Conservation (phyloP, 352 stramenopile species). For the Pythium folliculosum region DNA sequence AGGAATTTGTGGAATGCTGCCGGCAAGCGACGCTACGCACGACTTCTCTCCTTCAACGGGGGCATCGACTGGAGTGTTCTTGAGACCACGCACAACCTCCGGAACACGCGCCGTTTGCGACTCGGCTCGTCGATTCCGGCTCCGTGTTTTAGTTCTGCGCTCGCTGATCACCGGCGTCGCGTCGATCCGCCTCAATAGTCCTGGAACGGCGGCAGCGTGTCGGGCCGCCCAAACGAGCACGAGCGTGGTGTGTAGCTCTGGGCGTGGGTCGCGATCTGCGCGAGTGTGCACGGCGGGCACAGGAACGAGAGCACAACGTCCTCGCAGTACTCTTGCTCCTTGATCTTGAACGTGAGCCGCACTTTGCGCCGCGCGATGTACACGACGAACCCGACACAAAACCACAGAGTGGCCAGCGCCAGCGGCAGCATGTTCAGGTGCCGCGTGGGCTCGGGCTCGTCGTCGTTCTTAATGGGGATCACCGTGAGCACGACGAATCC, state of each 20-base stretch:
- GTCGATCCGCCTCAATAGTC: not conserved
- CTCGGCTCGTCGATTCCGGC: no score
- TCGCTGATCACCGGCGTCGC: no score
- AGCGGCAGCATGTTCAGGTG: not conserved
- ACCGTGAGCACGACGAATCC: not conserved
- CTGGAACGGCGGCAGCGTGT: conserved; percentile 7
- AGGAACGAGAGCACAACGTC: conserved; percentile 12
- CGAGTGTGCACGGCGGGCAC: conserved; percentile 13
- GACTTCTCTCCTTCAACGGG: no score
- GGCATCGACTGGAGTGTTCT: no score
- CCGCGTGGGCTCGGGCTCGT: not conserved
- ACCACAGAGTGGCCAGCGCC: not conserved
- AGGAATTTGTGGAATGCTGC: no score
- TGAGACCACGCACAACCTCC: no score
- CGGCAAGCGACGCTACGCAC: no score
- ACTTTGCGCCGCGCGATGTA: not conserved
- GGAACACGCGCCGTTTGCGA: no score
- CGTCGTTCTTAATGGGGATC: not conserved
- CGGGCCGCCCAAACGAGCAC: conserved; percentile 4
- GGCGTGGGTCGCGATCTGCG: conserved; percentile 12
- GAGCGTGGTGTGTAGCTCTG: conserved; percentile 11
- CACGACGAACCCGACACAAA: not conserved
- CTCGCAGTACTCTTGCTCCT: not conserved
- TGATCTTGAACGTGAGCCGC: conserved; percentile 14
- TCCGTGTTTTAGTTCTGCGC: no score